These are phyloP conservation scores for Myxozyma mucilagina DNA, from an alignment of 805 yeast species.

Conservation along the genomic window DNA sequence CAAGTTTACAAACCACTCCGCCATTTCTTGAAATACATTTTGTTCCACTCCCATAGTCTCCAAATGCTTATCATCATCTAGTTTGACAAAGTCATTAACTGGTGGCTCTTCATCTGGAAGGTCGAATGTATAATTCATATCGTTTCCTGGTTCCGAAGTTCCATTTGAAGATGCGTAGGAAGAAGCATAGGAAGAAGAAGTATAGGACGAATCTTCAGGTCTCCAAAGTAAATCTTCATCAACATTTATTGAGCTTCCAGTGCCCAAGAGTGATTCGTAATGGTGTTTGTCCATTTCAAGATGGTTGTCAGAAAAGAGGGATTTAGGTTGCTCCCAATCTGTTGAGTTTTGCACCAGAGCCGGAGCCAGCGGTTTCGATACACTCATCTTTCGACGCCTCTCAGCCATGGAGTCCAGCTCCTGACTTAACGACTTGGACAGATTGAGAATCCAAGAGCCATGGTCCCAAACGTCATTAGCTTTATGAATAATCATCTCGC, in stretches of 20 bases:
- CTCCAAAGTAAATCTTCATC: neutral
- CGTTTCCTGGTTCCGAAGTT: neutral
- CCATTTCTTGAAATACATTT: constrained; percentile 8
- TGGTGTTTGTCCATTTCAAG: neutral
- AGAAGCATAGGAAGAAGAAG: too few species aligned
- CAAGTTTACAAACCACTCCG: neutral
- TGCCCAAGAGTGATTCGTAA: neutral
- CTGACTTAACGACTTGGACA: constrained; percentile 12
- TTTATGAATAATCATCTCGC: constrained; percentile 20
- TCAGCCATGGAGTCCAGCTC: constrained; percentile 9
- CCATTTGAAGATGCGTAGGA: too few species aligned
- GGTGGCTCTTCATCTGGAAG: neutral
- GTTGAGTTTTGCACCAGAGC: too few species aligned
- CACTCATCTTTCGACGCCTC: too few species aligned
- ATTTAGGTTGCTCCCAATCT: too few species aligned
- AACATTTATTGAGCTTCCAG: neutral
- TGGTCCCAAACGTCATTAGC: constrained; percentile 32
- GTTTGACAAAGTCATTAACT: neutral
- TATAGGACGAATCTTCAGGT: neutral
- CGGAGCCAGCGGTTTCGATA: neutral
- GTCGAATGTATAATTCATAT: neutral
- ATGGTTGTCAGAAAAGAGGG: too few species aligned
- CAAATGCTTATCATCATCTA: neutral
- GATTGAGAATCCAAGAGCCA: constrained; percentile 26
- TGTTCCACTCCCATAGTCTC: constrained; percentile 2